Base-by-base conservation (phyloP, 768 basidiomycete species). In the Agrocybe praecox region DNA sequence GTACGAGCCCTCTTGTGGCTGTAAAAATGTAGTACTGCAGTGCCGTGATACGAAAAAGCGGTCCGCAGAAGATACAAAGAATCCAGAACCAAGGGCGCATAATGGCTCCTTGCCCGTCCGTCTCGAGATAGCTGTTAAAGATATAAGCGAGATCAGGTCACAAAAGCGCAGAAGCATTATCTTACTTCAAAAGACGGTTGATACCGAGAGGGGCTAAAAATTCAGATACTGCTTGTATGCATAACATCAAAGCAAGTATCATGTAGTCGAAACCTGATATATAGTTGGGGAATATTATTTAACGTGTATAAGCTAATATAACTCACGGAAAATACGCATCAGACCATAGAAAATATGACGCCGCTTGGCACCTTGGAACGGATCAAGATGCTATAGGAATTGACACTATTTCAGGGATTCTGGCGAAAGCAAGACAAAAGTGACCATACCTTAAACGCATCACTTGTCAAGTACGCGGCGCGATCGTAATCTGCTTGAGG, bases 41-140 rank as follows among this genome's bases (percentile, higher is more conserved):
- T 26, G 71, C 64, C 5, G 87, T 14, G 1, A 79, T 71, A 8
- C 67, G 71, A 9, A 78, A 0, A 7, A 74, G 65, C 10, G 85
- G 80, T 12, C 81, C 84, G 5, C 32, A 33, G 10, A 58, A 53
- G 18, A 58, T 52, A 21, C 51, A 46, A 1, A 58, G 11, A 19
- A 89, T 79, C 87, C 88, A 90, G 6, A 89, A 80, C 82, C 88
- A 89, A 0, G 89, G 89, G 24, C 78, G 77, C 26, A 87, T 68
- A 9, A 70, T 60, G 0, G 84, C 78, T 24, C 69, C 74, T 57
- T 77, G 62, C 3, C 83, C 84, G 17, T 72, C 69, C 2, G 67
- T 75, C 68, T 89, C 87, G n/a, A 90, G 69, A 64, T 88, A 84
- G 45, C 80, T 86, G 56, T 22, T 21, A 19, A n/a, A 48, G 11